phyloP scores from a whole-genome alignment of 164 flowering plant species.

The Magnolia kwangsiensis region DNA sequence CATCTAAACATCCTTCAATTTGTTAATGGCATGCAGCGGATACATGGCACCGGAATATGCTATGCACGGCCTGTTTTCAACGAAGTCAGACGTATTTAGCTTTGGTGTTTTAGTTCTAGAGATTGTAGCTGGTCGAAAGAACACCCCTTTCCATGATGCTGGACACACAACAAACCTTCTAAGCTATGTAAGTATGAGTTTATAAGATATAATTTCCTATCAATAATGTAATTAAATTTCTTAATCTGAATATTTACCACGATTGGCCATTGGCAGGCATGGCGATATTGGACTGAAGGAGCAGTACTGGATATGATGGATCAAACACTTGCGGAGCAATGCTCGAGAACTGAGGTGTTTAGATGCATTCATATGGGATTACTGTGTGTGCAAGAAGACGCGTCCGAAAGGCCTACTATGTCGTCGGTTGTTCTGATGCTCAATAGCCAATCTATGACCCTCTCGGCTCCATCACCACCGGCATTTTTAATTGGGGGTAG shows the following conservation, averaged over 20 bases:
- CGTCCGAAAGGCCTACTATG: slow-evolving; percentile 10
- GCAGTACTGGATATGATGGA: slow-evolving; percentile 4
- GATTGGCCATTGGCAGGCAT: slow-evolving; percentile 5
- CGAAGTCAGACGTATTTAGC: slow-evolving; percentile 13
- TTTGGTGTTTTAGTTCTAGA: slow-evolving; percentile 16
- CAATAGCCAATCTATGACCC: not conserved
- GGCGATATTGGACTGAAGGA: slow-evolving; percentile 11
- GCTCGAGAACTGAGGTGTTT: not conserved
- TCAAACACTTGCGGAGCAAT: not conserved
- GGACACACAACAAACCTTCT: not conserved
- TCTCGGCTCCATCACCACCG: not conserved
- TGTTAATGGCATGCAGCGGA: slow-evolving; percentile 6
- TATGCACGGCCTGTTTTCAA: slow-evolving; percentile 4
- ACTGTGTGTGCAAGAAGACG: slow-evolving; percentile 10
- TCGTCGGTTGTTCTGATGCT: slow-evolving; percentile 1
- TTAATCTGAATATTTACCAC: no score
- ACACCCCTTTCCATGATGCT: not conserved
- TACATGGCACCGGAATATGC: slow-evolving; percentile 14
- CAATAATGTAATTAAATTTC: not conserved
- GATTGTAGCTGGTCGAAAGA: slow-evolving; percentile 16
- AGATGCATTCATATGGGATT: slow-evolving; percentile 13
- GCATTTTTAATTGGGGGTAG: not conserved
- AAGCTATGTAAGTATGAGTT: not conserved
- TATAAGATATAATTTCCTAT: not conserved
- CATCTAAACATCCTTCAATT: no score